Evolutionary conservation across 108 stramenopile genomes (phyloP).

Genomic region (Conticribra guillardii): DNA sequence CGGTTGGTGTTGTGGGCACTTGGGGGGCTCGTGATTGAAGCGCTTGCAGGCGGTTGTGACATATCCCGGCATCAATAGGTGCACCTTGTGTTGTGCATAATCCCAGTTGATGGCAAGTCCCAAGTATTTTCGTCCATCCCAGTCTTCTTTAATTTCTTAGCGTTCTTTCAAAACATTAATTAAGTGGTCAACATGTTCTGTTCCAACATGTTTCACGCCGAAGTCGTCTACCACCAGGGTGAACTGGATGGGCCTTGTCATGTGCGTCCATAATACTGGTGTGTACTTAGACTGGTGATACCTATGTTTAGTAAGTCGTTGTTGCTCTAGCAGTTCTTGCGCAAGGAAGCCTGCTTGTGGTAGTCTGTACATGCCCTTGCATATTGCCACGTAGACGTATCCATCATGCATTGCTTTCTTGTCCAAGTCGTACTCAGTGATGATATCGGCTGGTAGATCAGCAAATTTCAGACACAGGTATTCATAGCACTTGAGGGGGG

Average conservation of each 20-base stretch:
- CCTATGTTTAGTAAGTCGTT: slow-evolving; percentile 15
- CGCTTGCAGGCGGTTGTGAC: slow-evolving; percentile 31
- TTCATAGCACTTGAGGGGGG: slow-evolving; percentile 36
- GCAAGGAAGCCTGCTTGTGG: no score
- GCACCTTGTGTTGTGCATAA: slow-evolving; percentile 30
- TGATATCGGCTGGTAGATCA: slow-evolving; percentile 33
- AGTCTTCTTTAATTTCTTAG: slow-evolving; percentile 38
- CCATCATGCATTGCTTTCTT: slow-evolving; percentile 7
- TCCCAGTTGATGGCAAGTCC: slow-evolving; percentile 51
- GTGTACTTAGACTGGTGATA: slow-evolving; percentile 21
- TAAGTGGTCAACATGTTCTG: slow-evolving; percentile 42
- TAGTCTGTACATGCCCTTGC: slow-evolving; percentile 55
- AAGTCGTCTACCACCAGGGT: slow-evolving; percentile 75
- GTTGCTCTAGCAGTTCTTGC: slow-evolving; percentile 44
- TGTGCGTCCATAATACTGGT: slow-evolving; percentile 50
- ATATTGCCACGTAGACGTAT: slow-evolving; percentile 18
- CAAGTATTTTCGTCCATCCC: slow-evolving; percentile 24
- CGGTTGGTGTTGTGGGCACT: slow-evolving; percentile 1
- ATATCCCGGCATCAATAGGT: slow-evolving; percentile 54
- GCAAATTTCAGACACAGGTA: slow-evolving; percentile 37
- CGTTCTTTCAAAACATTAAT: slow-evolving; percentile 14
- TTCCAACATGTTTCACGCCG: slow-evolving; percentile 44
- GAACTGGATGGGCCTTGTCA: slow-evolving; percentile 10
- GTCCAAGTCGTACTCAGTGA: slow-evolving; percentile 29
- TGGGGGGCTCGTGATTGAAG: slow-evolving; percentile 44